Evolutionary conservation across 306 rosid genomes (phyloP).

Genomic region (Fagus crenata): DNA sequence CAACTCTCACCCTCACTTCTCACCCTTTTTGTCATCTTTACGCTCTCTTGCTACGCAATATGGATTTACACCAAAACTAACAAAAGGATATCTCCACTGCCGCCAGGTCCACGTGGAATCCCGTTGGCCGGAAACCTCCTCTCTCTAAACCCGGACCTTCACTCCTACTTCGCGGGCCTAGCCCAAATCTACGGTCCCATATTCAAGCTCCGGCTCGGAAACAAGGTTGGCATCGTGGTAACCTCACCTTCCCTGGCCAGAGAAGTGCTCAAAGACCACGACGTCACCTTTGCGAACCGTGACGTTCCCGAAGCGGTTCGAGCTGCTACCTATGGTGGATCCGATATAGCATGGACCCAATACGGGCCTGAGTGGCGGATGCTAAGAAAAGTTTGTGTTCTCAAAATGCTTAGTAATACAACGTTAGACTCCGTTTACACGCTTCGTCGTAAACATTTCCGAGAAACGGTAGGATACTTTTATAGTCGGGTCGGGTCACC

Average conservation of each 20-base stretch:
- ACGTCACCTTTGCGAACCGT: constrained; percentile 67
- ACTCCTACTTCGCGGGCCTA: constrained; percentile 54
- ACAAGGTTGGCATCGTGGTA: constrained; percentile 46
- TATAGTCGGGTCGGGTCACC: constrained; percentile 37
- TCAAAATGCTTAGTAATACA: constrained; percentile 65
- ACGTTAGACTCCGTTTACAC: constrained; percentile 57
- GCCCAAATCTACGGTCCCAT: constrained; percentile 61
- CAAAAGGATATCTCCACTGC: constrained; percentile 5
- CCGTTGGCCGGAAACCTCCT: constrained; percentile 73
- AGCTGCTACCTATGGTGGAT: constrained; percentile 46
- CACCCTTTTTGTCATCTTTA: constrained; percentile 9
- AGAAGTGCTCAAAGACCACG: constrained; percentile 60
- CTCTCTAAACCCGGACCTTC: constrained; percentile 69
- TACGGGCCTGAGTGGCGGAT: constrained; percentile 82
- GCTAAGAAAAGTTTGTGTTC: constrained; percentile 63
- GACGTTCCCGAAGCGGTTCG: constrained; percentile 56
- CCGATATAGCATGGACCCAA: constrained; percentile 62
- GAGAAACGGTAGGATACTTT: constrained; percentile 37
- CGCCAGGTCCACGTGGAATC: constrained; percentile 70
- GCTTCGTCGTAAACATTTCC: constrained; percentile 57
- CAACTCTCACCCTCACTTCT: not conserved
- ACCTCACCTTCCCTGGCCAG: constrained; percentile 55
- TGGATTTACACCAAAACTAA: no score
- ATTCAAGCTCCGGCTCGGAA: constrained; percentile 63
- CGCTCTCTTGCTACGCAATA: not conserved